These are phyloP conservation scores for Rhododendron ferrugineum DNA, from an alignment of 148 eudicot species.

Conservation along the genomic window DNA sequence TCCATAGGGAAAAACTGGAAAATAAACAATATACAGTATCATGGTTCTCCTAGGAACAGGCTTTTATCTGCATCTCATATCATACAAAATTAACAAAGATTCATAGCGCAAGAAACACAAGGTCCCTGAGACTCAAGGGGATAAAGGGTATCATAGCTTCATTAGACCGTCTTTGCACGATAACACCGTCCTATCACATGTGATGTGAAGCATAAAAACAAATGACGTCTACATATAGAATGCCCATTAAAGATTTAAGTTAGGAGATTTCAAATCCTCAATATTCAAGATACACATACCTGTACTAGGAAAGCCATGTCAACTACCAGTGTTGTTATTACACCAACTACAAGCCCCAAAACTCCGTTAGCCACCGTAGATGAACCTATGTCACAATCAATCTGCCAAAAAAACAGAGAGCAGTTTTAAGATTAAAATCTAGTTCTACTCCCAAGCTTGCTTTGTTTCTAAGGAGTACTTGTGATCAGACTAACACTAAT, in stretches of 20 bases:
- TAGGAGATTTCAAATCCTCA: neutral
- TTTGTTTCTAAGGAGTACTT: neutral
- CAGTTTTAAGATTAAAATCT: neutral
- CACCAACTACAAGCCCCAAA: slow-evolving; percentile 94
- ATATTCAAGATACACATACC: slow-evolving; percentile 38
- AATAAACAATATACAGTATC: neutral
- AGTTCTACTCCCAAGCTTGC: neutral
- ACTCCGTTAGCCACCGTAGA: slow-evolving; percentile 99
- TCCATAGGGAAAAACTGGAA: neutral
- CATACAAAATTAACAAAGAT: neutral
- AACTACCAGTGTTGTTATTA: slow-evolving; percentile 89
- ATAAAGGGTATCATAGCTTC: neutral
- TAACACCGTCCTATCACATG: neutral
- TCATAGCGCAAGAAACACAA: neutral
- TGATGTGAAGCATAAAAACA: neutral
- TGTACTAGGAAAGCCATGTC: slow-evolving; percentile 99
- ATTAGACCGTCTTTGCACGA: neutral
- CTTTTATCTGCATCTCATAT: neutral
- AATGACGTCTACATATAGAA: neutral
- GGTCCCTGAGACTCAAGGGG: neutral
- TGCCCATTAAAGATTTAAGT: neutral
- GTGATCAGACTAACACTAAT: neutral
- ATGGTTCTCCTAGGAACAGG: neutral
- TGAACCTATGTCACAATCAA: slow-evolving; percentile 98
- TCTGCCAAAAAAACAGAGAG: slow-evolving; percentile 33